phyloP scores from a whole-genome alignment of 495 filamentous ascomycete genomes.

The Saxophila tyrrhenica region DNA sequence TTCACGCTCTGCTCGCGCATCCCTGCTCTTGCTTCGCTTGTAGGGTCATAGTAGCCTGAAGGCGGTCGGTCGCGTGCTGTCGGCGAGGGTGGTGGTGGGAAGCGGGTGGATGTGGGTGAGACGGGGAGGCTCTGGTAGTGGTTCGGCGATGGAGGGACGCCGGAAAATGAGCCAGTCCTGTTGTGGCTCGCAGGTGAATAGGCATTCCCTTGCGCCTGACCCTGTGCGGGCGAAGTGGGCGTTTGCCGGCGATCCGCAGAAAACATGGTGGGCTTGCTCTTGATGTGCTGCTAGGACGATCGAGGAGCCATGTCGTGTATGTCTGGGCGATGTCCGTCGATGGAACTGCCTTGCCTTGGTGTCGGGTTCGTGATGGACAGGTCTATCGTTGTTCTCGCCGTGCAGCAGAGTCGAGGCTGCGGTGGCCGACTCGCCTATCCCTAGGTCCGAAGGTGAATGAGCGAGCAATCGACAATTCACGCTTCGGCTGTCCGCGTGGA shows the following conservation, averaged over 20 bases:
- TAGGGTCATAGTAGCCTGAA: conserved; percentile 40
- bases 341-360: neutral
- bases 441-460: neutral
- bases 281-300: neutral
- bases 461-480: neutral
- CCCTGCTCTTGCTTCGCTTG: conserved; percentile 24
- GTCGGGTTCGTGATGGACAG: neutral
- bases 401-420: neutral
- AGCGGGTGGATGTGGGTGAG: conserved; percentile 24
- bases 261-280: neutral
- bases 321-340: neutral
- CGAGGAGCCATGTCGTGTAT: neutral
- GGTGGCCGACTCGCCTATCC: neutral
- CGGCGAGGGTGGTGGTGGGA: conserved; percentile 26
- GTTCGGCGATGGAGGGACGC: conserved; percentile 10
- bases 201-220: neutral
- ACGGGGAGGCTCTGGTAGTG: conserved; percentile 17
- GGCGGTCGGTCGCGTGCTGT: conserved; percentile 23
- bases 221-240: conserved; percentile 11
- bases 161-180: conserved; percentile 11
- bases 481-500: neutral
- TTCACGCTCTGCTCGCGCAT: conserved; percentile 4
- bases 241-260: neutral
- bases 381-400: neutral
- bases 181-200: neutral